Percentiles rank a stretch among this genome's conserved stretches.
Evolutionary conservation across 2,329 filamentous ascomycete species (phyloP).

Genomic region (Sporothrix inflata): DNA sequence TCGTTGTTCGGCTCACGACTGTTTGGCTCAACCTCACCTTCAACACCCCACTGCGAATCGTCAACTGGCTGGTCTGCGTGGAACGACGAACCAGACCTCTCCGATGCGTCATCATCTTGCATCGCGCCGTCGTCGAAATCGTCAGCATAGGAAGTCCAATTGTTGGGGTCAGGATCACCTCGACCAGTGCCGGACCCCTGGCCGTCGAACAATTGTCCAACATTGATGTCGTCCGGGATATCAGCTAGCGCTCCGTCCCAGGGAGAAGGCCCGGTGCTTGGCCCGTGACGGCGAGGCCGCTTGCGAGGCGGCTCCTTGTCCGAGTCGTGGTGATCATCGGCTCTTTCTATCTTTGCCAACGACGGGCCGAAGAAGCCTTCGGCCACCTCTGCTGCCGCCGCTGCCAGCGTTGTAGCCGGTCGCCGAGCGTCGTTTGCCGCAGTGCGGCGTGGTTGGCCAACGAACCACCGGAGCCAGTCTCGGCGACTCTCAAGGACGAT

Average conservation of each 20-base stretch:
- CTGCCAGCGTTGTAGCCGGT: neutral
- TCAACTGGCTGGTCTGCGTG: no score
- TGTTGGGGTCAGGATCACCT: no score
- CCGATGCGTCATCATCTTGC: no score
- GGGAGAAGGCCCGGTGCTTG: neutral
- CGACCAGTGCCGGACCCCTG: no score
- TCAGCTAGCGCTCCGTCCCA: neutral
- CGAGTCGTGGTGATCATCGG: neutral
- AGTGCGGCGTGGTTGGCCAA: neutral
- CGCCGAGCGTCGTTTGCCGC: neutral
- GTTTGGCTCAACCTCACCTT: neutral
- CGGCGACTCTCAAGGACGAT: conserved; percentile 14
- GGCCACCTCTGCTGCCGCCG: conserved; percentile 9
- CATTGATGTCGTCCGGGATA: neutral
- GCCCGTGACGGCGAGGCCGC: neutral
- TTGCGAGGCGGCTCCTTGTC: neutral
- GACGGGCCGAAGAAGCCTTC: neutral
- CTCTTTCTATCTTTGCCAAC: neutral
- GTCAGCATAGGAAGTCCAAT: neutral
- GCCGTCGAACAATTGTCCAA: no score
- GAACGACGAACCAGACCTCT: neutral
- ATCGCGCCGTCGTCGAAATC: neutral
- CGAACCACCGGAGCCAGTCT: conserved; percentile 23
- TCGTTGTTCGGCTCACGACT: neutral
- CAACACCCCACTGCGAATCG: neutral